phyloP scores from a whole-genome alignment of 192 early-diverging fungal species.

The Ramicandelaber brevisporus region DNA sequence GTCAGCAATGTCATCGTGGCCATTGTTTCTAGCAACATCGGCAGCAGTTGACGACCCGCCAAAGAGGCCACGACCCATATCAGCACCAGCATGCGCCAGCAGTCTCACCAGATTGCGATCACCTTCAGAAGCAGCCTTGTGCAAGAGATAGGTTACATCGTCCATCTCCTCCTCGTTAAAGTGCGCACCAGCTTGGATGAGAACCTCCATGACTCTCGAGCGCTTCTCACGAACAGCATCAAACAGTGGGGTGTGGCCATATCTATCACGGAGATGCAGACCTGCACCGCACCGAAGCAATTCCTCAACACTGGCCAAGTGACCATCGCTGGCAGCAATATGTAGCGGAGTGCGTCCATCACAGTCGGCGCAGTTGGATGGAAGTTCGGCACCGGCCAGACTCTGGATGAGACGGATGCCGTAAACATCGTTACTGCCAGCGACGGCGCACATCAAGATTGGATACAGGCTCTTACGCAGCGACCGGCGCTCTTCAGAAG shows the following conservation, averaged over 20 bases:
- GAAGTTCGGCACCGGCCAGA: conserved; percentile 20
- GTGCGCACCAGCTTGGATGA: conserved; percentile 63
- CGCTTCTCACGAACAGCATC: conserved; percentile 44
- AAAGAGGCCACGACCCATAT: conserved; percentile 11
- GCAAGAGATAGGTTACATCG: conserved; percentile 27
- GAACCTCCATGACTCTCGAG: conserved; percentile 30
- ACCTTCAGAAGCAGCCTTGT: conserved; percentile 14
- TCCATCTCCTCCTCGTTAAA: conserved; percentile 59
- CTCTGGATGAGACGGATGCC: conserved; percentile 38
- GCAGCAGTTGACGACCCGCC: conserved; percentile 15
- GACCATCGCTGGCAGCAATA: conserved; percentile 53
- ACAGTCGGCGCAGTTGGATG: conserved; percentile 54
- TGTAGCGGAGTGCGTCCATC: conserved; percentile 67
- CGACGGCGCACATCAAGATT: conserved; percentile 63
- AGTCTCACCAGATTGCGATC: conserved; percentile 20
- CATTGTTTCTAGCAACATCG: conserved; percentile 14
- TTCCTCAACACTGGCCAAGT: conserved; percentile 43
- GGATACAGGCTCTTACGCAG: conserved; percentile 60
- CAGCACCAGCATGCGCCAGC: conserved; percentile 11
- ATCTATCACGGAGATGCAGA: conserved; percentile 68
- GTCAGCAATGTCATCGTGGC: conserved; percentile 17
- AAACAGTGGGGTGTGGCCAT: conserved; percentile 73
- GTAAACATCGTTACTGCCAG: conserved; percentile 59
- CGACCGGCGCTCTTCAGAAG: too few relatives aligned
- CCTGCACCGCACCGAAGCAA: conserved; percentile 62